Percentiles rank a stretch among this genome's conserved stretches.
Evolutionary conservation across 2,329 filamentous ascomycete genomes (phyloP).

Genomic region (Penicillium janthinellum): DNA sequence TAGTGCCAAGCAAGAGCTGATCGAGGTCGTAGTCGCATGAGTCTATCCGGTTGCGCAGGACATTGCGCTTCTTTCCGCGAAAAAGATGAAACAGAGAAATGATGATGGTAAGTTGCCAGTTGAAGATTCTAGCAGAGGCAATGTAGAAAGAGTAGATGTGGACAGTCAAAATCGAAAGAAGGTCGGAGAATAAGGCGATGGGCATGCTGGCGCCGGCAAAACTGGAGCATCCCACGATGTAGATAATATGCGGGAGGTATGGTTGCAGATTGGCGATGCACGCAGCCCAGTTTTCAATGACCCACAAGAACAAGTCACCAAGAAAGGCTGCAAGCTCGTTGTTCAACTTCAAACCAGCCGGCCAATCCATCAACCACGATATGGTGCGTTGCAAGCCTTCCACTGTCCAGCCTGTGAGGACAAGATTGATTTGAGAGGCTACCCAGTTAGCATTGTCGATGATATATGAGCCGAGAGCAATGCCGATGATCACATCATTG

Average conservation of each 20-base stretch:
- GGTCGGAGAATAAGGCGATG: slow-evolving; percentile 90
- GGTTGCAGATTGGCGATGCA: slow-evolving; percentile 79
- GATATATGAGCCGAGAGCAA: slow-evolving; percentile 93
- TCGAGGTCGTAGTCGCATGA: slow-evolving; percentile 98
- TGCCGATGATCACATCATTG: slow-evolving; percentile 98
- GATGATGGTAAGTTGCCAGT: slow-evolving; percentile 97
- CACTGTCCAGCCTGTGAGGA: slow-evolving; percentile 81
- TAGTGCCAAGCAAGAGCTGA: slow-evolving; percentile 92
- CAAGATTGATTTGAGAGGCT: slow-evolving; percentile 72
- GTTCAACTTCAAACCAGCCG: slow-evolving; percentile 92
- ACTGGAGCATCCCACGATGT: slow-evolving; percentile 89
- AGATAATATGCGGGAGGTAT: slow-evolving; percentile 80
- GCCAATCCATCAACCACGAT: slow-evolving; percentile 93
- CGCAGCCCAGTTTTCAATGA: slow-evolving; percentile 96
- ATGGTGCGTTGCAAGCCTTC: slow-evolving; percentile 87
- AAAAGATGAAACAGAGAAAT: slow-evolving; percentile 98
- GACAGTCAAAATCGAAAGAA: slow-evolving; percentile 85
- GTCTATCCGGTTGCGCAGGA: slow-evolving; percentile 94
- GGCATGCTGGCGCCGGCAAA: slow-evolving; percentile 97
- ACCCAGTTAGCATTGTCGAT: slow-evolving; percentile 91
- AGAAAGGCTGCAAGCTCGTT: slow-evolving; percentile 91
- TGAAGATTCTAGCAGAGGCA: slow-evolving; percentile 92
- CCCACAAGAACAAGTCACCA: slow-evolving; percentile 94
- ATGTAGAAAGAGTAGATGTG: slow-evolving; percentile 99
- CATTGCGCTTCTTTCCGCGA: slow-evolving; percentile 95